Conservation (phyloP, 176 grass and related monocot species). For the Eremochloa ophiuroides region DNA sequence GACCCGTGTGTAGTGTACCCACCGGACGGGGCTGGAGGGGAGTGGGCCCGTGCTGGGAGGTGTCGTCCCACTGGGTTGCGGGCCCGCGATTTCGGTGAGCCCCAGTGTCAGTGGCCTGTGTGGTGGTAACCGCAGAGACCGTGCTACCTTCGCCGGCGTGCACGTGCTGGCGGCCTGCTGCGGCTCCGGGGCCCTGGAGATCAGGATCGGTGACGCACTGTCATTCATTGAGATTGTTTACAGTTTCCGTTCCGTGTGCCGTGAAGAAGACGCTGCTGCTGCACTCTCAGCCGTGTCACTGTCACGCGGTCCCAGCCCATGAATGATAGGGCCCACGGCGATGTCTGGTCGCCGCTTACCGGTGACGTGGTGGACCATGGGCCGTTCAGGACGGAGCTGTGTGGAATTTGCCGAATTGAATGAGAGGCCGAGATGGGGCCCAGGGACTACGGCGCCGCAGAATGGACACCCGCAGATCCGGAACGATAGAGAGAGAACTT, state of each 20-base stretch:
- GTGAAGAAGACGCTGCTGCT: too few species aligned
- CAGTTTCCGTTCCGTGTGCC: neutral
- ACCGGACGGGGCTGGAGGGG: neutral
- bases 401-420: too few species aligned
- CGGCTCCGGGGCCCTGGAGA: neutral
- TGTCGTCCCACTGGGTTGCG: neutral
- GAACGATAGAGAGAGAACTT: neutral
- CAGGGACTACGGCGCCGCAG: neutral
- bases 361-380: neutral
- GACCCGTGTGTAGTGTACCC: neutral
- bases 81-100: neutral
- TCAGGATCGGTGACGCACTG: neutral
- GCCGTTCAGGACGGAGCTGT: neutral
- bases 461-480: neutral
- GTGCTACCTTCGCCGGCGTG: neutral
- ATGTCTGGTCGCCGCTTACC: slow-evolving; percentile 44
- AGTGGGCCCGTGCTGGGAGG: neutral
- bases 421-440: slow-evolving; percentile 3
- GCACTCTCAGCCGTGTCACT: too few species aligned
- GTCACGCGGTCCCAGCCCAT: too few species aligned
- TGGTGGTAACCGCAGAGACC: neutral
- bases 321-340: too few species aligned
- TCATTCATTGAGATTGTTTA: neutral
- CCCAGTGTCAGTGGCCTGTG: neutral
- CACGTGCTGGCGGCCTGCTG: neutral